Base-by-base conservation (phyloP, 176 grass and related monocot species). In the Oryza glaberrima region DNA sequence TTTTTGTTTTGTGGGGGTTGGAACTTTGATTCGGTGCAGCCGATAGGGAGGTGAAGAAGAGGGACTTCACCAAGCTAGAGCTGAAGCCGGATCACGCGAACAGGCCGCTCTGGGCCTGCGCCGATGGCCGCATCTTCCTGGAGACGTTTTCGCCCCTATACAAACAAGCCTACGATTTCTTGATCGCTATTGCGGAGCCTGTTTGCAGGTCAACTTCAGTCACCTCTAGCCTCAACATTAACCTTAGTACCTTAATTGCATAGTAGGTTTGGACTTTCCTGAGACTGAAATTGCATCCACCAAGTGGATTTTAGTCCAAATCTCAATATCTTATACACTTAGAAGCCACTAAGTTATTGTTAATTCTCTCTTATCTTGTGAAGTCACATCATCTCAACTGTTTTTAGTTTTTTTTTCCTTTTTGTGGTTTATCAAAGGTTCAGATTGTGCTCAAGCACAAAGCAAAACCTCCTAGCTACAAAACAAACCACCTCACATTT, bases 131-230 rank as follows among this genome's bases (percentile, higher is more conserved):
- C 65, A 98, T 98, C 78, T 94, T 95, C 79, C 89, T 95, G 16
- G 93, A 98, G 78, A 95, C 96, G 14, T 98, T 95, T 73, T 98
- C 93, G 5, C 85, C 93, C n/a, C 93, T 98, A 48, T 98, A 98
- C 88, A 98, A 98, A 41, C 91, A 98, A 70, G 96, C 96, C 9
- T 98, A 98, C 25, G 96, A 95, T 92, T 98, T 95, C 65, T 89
- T 98, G 26, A 95, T 98, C 17, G 96, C 93, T 20, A 95, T 98
- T 20, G 91, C 96, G 2, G 96, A 98, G 84, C 96, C 96, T 52
- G 93, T 98, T 49, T 95, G 93, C 90, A 95, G 96, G 95, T 95
- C 71, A 17, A 32, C 43, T 79, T 65, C 38, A 69, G 44, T 45
- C 40, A 30, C 48, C 60, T 64, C 22, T 43, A 52, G 65, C 19